phyloP scores from a whole-genome alignment of 75 land plant genomes.

The Pseudotsuga menziesii region DNA sequence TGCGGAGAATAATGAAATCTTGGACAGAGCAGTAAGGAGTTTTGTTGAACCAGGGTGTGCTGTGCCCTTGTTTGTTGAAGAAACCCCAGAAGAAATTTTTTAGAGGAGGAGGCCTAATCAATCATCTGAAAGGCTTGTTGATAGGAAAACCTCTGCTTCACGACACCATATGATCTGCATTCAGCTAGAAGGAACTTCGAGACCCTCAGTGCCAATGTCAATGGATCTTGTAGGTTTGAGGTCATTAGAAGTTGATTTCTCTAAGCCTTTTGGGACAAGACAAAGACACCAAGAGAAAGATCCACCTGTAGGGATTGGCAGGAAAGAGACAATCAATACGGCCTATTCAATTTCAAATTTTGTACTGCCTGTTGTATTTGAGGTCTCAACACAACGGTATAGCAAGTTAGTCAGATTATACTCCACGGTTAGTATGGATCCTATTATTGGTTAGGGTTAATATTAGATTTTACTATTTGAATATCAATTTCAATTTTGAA shows the following conservation, averaged over 20 bases:
- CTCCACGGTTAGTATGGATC: slow-evolving; percentile 65
- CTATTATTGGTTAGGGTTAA: background rate
- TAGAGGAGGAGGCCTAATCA: slow-evolving; percentile 26
- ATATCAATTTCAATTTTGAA: slow-evolving; percentile 1
- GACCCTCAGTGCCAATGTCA: slow-evolving; percentile 75
- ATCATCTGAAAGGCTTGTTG: slow-evolving; percentile 48
- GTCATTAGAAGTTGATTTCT: slow-evolving; percentile 78
- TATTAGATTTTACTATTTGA: background rate
- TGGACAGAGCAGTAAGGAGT: slow-evolving; percentile 25
- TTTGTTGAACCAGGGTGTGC: slow-evolving; percentile 64
- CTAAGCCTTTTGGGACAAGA: slow-evolving; percentile 21
- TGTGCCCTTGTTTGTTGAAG: slow-evolving; percentile 68
- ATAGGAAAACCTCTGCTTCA: slow-evolving; percentile 33
- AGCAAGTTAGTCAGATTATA: slow-evolving; percentile 83
- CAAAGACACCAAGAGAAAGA: slow-evolving; percentile 4
- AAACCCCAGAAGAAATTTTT: slow-evolving; percentile 49
- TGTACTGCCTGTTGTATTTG: slow-evolving; percentile 78
- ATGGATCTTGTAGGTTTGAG: slow-evolving; percentile 91
- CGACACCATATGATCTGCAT: slow-evolving; percentile 74
- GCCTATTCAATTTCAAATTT: slow-evolving; percentile 25
- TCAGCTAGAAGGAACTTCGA: slow-evolving; percentile 87
- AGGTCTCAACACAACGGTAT: slow-evolving; percentile 79
- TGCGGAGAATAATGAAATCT: slow-evolving; percentile 20
- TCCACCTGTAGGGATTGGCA: slow-evolving; percentile 8
- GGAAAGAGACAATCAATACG: slow-evolving; percentile 10